Evolutionary conservation across 495 filamentous ascomycete genomes (phyloP).

Genomic region (Penicillium verhagenii): DNA sequence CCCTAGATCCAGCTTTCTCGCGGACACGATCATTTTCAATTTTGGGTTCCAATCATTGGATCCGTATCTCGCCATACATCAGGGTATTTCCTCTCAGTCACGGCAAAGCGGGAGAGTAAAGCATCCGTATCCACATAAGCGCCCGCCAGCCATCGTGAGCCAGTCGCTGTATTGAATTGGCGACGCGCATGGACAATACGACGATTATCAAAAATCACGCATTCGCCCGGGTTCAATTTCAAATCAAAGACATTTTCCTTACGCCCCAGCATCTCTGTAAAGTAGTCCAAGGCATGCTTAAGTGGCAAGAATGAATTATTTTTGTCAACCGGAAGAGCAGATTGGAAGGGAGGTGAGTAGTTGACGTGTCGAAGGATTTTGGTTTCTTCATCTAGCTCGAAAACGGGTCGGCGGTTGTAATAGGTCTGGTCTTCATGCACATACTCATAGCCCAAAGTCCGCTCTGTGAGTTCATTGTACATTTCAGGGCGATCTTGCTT

Average conservation of each 20-base stretch:
- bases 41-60: not conserved
- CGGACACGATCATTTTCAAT: no score
- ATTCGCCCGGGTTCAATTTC: slow-evolving; percentile 73
- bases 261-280: slow-evolving; percentile 10
- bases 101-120: slow-evolving; percentile 51
- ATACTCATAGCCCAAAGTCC: slow-evolving; percentile 66
- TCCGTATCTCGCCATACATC: slow-evolving; percentile 8
- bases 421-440: slow-evolving; percentile 60
- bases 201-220: slow-evolving; percentile 83
- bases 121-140: slow-evolving; percentile 77
- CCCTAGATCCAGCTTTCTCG: no score
- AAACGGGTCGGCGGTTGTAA: slow-evolving; percentile 49
- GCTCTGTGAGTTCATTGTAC: slow-evolving; percentile 41
- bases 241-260: slow-evolving; percentile 62
- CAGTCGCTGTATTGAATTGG: slow-evolving; percentile 58
- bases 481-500: slow-evolving; percentile 8
- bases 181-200: slow-evolving; percentile 74
- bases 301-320: not conserved
- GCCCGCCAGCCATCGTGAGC: slow-evolving; percentile 77
- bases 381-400: slow-evolving; percentile 39
- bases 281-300: slow-evolving; percentile 39
- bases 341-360: slow-evolving; percentile 74
- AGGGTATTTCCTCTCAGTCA: slow-evolving; percentile 24
- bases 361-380: slow-evolving; percentile 46
- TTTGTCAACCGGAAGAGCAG: slow-evolving; percentile 30